These are phyloP conservation scores for Ogataea minuta DNA, from an alignment of 805 yeast genomes.

Conservation along the genomic window DNA sequence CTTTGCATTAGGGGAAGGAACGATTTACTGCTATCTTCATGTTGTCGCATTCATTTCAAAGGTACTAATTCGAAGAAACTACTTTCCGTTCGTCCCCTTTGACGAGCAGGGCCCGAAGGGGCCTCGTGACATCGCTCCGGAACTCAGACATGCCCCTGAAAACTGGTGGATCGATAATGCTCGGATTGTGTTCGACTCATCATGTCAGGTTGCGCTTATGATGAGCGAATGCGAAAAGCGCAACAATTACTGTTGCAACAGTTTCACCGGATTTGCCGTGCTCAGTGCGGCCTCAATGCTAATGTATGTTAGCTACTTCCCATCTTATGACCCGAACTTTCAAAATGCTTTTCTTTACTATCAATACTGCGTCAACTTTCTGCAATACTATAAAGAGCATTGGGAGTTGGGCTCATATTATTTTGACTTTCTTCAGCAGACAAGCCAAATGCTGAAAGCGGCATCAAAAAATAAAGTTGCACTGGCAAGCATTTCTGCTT, in stretches of 20 bases:
- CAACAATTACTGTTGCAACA: constrained; percentile 9
- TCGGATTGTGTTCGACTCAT: constrained; percentile 11
- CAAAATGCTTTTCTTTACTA: constrained; percentile 13
- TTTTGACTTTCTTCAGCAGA: constrained; percentile 13
- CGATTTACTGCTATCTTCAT: constrained; percentile 15
- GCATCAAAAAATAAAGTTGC: constrained; percentile 14
- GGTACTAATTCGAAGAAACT: constrained; percentile 15
- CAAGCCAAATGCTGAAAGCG: constrained; percentile 15
- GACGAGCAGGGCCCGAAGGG: constrained; percentile 20
- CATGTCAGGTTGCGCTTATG: constrained; percentile 8
- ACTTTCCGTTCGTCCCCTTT: constrained; percentile 19
- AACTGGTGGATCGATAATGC: constrained; percentile 20
- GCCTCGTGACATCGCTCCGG: constrained; percentile 7
- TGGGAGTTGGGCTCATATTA: constrained; percentile 21
- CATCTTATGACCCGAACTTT: constrained; percentile 16
- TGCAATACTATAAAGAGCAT: constrained; percentile 13
- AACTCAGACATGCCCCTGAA: constrained; percentile 14
- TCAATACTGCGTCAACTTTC: constrained; percentile 8
- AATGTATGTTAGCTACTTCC: constrained; percentile 12
- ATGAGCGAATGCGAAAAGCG: constrained; percentile 10
- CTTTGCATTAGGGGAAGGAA: constrained; percentile 16
- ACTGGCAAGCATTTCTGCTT: constrained; percentile 14
- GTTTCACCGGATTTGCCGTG: constrained; percentile 16
- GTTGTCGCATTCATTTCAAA: constrained; percentile 8
- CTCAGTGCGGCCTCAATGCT: constrained; percentile 19